Evolutionary conservation across 2,329 filamentous ascomycete species (phyloP).

Genomic region (Ceratocystiopsis sp.): DNA sequence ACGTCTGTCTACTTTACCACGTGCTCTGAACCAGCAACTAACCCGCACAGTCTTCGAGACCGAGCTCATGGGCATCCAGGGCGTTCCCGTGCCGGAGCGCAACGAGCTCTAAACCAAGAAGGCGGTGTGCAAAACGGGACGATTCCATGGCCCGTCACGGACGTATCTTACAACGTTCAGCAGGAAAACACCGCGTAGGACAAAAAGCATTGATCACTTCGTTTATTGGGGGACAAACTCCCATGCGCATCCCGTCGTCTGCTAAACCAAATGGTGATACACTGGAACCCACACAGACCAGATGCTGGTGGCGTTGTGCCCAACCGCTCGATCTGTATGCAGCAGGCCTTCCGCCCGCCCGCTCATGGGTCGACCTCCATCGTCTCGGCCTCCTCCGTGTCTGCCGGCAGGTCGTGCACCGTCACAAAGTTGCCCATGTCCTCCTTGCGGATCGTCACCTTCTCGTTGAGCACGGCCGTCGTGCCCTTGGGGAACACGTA

Average conservation of each 20-base stretch:
- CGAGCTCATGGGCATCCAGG: slow-evolving; percentile 69
- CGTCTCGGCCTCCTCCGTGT: slow-evolving; percentile 26
- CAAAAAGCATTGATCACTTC: too few species aligned
- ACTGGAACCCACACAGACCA: not conserved
- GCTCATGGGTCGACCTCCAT: slow-evolving; percentile 51
- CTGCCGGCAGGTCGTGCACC: slow-evolving; percentile 52
- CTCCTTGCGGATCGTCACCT: slow-evolving; percentile 72
- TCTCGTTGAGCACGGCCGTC: slow-evolving; percentile 92
- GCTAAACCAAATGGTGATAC: not conserved
- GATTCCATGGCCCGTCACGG: too few species aligned
- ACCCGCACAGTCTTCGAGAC: slow-evolving; percentile 39
- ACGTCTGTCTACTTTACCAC: slow-evolving; percentile 14
- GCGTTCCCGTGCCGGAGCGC: slow-evolving; percentile 39
- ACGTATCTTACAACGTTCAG: too few species aligned
- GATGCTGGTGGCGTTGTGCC: not conserved
- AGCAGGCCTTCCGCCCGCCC: not conserved
- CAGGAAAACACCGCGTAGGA: too few species aligned
- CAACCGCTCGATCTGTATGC: not conserved
- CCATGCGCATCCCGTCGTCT: too few species aligned
- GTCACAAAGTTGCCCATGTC: slow-evolving; percentile 90
- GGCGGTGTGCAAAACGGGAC: too few species aligned
- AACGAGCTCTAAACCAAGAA: too few species aligned
- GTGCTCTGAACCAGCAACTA: not conserved
- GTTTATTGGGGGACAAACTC: too few species aligned
- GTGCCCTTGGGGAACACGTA: slow-evolving; percentile 84